These are phyloP conservation scores for Phytopythium vexans DNA, from an alignment of 352 stramenopile species.

Conservation along the genomic window DNA sequence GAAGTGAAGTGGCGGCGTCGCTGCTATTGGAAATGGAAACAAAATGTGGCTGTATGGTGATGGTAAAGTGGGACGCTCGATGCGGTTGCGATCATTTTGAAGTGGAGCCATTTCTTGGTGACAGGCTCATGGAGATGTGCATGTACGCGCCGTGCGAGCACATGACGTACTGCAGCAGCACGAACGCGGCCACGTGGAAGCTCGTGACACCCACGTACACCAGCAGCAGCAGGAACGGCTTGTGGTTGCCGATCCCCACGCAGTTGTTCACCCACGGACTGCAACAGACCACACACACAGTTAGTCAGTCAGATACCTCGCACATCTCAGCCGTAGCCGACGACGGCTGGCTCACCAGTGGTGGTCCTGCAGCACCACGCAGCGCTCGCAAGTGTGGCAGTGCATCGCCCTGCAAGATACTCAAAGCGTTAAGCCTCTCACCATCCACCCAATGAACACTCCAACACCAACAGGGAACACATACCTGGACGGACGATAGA, in stretches of 20 bases:
- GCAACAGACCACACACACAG: conserved; percentile 5
- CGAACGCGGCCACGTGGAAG: conserved; percentile 45
- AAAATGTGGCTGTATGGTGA: no score
- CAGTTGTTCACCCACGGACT: conserved; percentile 89
- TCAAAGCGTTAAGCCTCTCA: not conserved
- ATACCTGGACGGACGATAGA: conserved; percentile 70
- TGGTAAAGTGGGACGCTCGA: no score
- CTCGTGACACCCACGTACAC: conserved; percentile 68
- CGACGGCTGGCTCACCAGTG: conserved; percentile 54
- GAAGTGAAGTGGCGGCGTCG: no score
- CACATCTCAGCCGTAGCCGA: not conserved
- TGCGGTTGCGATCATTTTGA: no score
- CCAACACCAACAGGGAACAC: not conserved
- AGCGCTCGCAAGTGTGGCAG: conserved; percentile 73
- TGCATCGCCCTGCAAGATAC: conserved; percentile 51
- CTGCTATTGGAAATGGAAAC: no score
- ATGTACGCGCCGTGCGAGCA: conserved; percentile 36
- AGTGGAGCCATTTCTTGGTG: no score
- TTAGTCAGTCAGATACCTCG: not conserved
- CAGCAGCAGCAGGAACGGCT: conserved; percentile 79
- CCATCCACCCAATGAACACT: no score
- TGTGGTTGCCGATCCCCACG: conserved; percentile 79
- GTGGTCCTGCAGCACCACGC: conserved; percentile 79
- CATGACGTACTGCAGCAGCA: conserved; percentile 43
- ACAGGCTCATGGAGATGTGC: no score